Base-by-base conservation (phyloP, 257 asterid species). In the Solanum ossicruentum region DNA sequence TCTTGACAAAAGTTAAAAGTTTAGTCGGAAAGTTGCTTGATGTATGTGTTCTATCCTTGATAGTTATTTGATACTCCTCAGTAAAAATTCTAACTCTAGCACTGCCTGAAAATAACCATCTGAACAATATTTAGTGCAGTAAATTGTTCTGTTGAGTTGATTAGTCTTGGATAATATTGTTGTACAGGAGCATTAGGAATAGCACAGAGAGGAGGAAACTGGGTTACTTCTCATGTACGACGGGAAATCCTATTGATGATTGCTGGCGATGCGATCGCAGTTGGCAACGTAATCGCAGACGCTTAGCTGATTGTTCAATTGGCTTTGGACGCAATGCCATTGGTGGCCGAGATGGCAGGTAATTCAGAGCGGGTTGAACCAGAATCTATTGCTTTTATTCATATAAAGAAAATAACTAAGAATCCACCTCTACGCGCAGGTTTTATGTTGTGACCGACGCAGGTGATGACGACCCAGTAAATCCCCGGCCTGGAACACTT, bases 251-350 rank as follows among this genome's bases (percentile, higher is more conserved):
- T 0, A 93, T 95, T 13, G 99, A 95, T 86, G 97, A 93, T 77
- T 95, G 99, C 84, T 95, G 99, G 99, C 92, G 98, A 2, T 94
- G 98, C 85, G 95, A 94, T 85, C 91, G 84, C 18, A 81, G 87
- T 70, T 95, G 99, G 99, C 83, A 86, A 65, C 93, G 90, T 67
- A 80, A 88, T 86, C 99, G 99, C 6, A 92, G 91, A 17, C 95
- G 95, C 3, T 86, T 95, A 16, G 98, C 98, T 13, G 97, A 93
- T 85, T 95, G 99, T 88, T 84, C 93, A 21, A 92, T 94, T 15
- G 99, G 99, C 8, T 96, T 96, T 52, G 98, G 99, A 0, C 96
- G 97, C 66, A 94, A 91, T 28, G 96, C 99, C 21, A 85, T 92
- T 3, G 99, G 99, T 43, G 99, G 99, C 17, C 89, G 97, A 4